Evolutionary conservation across 495 filamentous ascomycete genomes (phyloP).

Genomic region (Penicillium egyptiacum): DNA sequence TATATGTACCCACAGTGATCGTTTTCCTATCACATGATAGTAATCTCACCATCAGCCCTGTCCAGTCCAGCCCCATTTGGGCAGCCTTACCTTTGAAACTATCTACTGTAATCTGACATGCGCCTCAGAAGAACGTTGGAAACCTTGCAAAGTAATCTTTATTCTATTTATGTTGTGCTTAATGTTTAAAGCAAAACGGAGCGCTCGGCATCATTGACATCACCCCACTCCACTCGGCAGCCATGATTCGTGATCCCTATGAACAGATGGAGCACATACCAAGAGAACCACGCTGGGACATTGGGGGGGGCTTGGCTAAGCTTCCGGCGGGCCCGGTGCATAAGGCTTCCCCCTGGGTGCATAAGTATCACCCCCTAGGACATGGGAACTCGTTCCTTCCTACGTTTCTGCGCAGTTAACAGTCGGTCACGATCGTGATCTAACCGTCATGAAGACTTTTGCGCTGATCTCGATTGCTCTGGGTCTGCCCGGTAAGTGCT

Average conservation of each 20-base stretch:
- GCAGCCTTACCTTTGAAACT: neutral
- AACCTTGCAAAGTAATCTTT: neutral
- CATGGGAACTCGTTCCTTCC: neutral
- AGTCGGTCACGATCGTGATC: neutral
- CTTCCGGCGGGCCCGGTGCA: slow-evolving; percentile 29
- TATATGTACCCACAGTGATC: neutral
- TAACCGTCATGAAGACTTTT: slow-evolving; percentile 27
- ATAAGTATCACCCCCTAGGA: slow-evolving; percentile 28
- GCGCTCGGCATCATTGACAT: slow-evolving; percentile 14
- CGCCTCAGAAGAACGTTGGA: too few relatives aligned
- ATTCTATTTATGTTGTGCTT: neutral
- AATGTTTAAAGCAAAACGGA: neutral
- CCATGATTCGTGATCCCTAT: slow-evolving; percentile 22
- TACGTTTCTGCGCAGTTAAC: neutral
- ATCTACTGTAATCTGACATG: neutral
- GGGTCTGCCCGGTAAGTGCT: slow-evolving; percentile 35
- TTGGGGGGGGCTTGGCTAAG: slow-evolving; percentile 21
- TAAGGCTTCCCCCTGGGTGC: slow-evolving; percentile 26
- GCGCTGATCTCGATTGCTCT: slow-evolving; percentile 27
- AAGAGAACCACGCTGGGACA: slow-evolving; percentile 4
- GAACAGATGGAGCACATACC: slow-evolving; percentile 11
- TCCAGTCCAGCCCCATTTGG: neutral
- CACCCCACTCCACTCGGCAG: slow-evolving; percentile 17
- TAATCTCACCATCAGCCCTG: neutral
- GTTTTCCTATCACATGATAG: neutral